These are phyloP conservation scores for Ganoderma sinense DNA, from an alignment of 1,284 basidiomycete genomes.

Conservation along the genomic window DNA sequence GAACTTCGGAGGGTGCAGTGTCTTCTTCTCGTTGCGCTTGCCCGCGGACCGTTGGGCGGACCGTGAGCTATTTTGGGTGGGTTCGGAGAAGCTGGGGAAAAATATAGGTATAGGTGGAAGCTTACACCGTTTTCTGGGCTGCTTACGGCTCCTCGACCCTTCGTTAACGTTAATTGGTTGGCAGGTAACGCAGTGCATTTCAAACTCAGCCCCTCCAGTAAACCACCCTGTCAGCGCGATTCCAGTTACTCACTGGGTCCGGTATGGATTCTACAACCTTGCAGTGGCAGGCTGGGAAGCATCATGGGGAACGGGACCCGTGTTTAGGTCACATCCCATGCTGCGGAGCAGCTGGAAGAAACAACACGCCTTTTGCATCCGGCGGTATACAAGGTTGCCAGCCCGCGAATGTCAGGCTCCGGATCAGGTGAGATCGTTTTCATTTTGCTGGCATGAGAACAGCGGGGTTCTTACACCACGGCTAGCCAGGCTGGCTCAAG, in stretches of 20 bases:
- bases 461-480: neutral
- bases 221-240: neutral
- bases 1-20: slow-evolving; percentile 8
- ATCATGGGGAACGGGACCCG: neutral
- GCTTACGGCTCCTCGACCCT: neutral
- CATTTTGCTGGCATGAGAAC: slow-evolving; percentile 6
- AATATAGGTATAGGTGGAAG: neutral
- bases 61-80: neutral
- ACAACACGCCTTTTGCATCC: neutral
- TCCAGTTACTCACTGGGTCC: neutral
- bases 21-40: neutral
- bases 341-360: slow-evolving; percentile 5
- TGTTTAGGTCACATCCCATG: neutral
- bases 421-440: slow-evolving; percentile 19
- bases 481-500: neutral
- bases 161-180: neutral
- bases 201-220: neutral
- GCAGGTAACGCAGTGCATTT: neutral
- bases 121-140: neutral
- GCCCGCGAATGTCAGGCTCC: neutral
- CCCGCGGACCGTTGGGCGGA: neutral
- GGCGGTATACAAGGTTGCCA: neutral
- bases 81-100: neutral
- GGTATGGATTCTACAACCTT: neutral
- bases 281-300: neutral